A percentile compares a stretch with the other conserved stretches of the same genome.
Conservation (phyloP, 352 stramenopile genomes). For the Hyphochytrium catenoides region DNA sequence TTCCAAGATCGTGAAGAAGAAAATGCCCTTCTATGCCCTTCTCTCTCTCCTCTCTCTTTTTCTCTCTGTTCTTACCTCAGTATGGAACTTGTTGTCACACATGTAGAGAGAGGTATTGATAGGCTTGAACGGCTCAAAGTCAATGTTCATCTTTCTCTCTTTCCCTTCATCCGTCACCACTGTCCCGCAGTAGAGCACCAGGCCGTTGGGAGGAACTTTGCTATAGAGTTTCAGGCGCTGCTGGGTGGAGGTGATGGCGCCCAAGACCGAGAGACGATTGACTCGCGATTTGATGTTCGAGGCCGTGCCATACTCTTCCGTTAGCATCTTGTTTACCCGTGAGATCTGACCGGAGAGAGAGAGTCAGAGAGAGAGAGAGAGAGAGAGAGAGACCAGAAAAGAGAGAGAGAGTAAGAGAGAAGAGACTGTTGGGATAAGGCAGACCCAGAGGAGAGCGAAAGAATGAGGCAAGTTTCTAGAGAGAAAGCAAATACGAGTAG, state of each 20-base stretch:
- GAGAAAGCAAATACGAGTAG: no score
- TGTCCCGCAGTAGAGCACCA: slow-evolving; percentile 98
- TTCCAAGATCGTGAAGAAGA: no score
- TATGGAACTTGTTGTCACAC: slow-evolving; percentile 99
- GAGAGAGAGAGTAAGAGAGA: slow-evolving; percentile 4
- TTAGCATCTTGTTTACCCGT: slow-evolving; percentile 92
- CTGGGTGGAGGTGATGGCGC: slow-evolving; percentile 96
- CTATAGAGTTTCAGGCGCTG: slow-evolving; percentile 98
- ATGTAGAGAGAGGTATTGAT: slow-evolving; percentile 99
- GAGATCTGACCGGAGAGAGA: slow-evolving; percentile 36
- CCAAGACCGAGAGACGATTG: slow-evolving; percentile 92
- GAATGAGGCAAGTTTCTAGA: no score
- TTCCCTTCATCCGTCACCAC: slow-evolving; percentile 98
- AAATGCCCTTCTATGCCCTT: no score
- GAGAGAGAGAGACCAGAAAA: neutral
- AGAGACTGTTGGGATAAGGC: neutral
- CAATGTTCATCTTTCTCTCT: slow-evolving; percentile 97
- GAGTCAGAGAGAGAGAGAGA: neutral
- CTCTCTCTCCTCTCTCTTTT: no score
- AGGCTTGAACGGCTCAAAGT: slow-evolving; percentile 98
- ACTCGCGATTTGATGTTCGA: slow-evolving; percentile 99
- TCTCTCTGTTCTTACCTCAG: no score
- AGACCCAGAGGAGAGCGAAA: no score
- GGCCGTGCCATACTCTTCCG: slow-evolving; percentile 96
- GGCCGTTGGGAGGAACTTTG: slow-evolving; percentile 83